Evolutionary conservation across 176 grass and related monocot species (phyloP), one percentile per base, ranked within the genome.

Genomic region (Zizania latifolia): DNA sequence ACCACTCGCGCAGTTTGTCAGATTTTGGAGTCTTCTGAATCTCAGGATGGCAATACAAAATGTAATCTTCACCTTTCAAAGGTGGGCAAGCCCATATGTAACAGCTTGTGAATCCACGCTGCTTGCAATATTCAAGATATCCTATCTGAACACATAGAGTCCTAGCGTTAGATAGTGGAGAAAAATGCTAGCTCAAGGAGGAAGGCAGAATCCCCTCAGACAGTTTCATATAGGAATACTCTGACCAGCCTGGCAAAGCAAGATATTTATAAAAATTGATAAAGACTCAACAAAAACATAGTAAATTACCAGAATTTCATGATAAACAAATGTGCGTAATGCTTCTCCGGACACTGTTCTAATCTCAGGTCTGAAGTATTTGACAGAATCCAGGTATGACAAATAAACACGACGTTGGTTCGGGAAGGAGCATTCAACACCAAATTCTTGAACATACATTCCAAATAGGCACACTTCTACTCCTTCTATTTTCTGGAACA

Each of bases 381-480:
- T 99, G 43, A 99, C 96, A 81, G 96, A 99, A 81, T 99, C 96
- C 81, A 99, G 81, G 80, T 99, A 99, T 46, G 96, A 99, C 58
- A 99, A 86, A 88, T 95, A 99, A 83, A 99, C 92, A 82, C 96
- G 92, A 16, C 89, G 86, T 68, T 94, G 86, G 73, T 95, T 99
- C 0, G 96, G 96, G 33, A 84, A 92, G 70, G 87, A 70, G 62
- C 89, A 94, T 61, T 99, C 96, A 3, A 89, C 89, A 76, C 96
- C 96, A 86, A 99, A 99, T 83, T 99, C 96, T 90, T 99, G 96
- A 68, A 99, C 96, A 84, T 99, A 99, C 96, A 99, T 99, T 65
- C 96, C 96, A 82, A 99, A 99, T 39, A 99, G 78, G 80, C 96
- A 99, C 60, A 99, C 96, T 92, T 99, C 96, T 63, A 99, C 96